Conservation (phyloP, 140 eudicot genomes). For the Ambrosia hybrid region DNA sequence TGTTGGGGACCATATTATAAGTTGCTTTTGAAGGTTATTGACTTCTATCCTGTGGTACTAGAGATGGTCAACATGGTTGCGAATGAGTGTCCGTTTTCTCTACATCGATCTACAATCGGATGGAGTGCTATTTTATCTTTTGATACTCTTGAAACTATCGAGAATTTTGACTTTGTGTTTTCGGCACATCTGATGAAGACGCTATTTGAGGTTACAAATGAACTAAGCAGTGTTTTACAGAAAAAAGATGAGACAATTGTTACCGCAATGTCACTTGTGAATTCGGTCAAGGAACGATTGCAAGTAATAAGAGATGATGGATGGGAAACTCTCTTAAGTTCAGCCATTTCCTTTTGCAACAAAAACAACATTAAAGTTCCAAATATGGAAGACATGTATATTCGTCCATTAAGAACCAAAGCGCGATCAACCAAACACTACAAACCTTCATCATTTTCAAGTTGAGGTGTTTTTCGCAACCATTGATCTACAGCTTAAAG, state of each 20-base stretch:
- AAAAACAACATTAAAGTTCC: conserved; percentile 11
- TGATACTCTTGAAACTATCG: neutral
- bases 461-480: conserved; percentile 15
- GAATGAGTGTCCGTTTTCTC: neutral
- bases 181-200: conserved; percentile 14
- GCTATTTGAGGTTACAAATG: conserved; percentile 16
- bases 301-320: conserved; percentile 9
- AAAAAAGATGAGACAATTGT: conserved; percentile 1
- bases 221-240: conserved; percentile 7
- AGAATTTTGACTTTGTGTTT: conserved; percentile 11
- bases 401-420: neutral
- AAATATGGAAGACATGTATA: conserved; percentile 13
- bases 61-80: conserved; percentile 1
- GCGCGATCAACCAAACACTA: neutral
- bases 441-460: conserved; percentile 23
- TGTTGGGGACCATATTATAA: conserved; percentile 13
- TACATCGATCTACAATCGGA: neutral
- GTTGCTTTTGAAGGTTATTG: conserved; percentile 1
- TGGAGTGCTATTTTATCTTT: neutral
- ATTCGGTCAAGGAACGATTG: conserved; percentile 8
- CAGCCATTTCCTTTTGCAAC: conserved; percentile 6
- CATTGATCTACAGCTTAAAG: conserved; percentile 10
- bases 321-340: conserved; percentile 17
- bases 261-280: conserved; percentile 12
- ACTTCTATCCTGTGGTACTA: conserved; percentile 10